These are phyloP conservation scores for Rhizophlyctis rosea DNA, from an alignment of 192 early-diverging fungal genomes.

Conservation along the genomic window DNA sequence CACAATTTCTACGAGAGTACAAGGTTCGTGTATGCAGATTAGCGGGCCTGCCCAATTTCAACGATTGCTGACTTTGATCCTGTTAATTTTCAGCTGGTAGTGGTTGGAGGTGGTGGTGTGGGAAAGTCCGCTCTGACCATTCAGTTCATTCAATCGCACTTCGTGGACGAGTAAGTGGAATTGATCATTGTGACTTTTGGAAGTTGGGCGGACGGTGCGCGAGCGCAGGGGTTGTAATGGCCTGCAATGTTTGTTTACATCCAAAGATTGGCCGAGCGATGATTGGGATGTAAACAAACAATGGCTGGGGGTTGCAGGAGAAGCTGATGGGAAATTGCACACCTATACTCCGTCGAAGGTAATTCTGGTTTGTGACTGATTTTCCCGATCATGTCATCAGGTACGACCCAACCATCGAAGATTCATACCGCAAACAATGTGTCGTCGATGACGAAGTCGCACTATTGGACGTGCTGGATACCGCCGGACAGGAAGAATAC, in stretches of 20 bases:
- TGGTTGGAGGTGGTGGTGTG: slow-evolving; percentile 35
- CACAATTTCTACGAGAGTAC: neutral
- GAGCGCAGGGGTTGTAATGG: neutral
- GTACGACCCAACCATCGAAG: slow-evolving; percentile 64
- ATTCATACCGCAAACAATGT: slow-evolving; percentile 79
- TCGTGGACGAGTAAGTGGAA: slow-evolving; percentile 47
- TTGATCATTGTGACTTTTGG: too few species aligned
- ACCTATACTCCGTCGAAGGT: too few species aligned
- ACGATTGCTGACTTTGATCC: neutral
- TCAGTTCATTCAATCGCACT: slow-evolving; percentile 89
- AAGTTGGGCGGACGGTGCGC: too few species aligned
- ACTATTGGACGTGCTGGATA: slow-evolving; percentile 88
- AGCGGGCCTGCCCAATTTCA: neutral
- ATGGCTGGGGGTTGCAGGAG: neutral
- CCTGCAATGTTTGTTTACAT: neutral
- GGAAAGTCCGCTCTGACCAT: slow-evolving; percentile 80
- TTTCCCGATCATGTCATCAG: slow-evolving; percentile 11
- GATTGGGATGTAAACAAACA: neutral
- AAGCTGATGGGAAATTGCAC: neutral
- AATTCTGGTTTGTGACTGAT: too few species aligned
- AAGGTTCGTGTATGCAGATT: neutral
- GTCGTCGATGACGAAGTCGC: slow-evolving; percentile 77
- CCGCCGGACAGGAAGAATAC: slow-evolving; percentile 88
- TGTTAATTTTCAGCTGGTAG: slow-evolving; percentile 21
- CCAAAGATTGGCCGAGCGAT: neutral